Conservation (phyloP, 164 flowering plant genomes). For the Saururus chinensis region DNA sequence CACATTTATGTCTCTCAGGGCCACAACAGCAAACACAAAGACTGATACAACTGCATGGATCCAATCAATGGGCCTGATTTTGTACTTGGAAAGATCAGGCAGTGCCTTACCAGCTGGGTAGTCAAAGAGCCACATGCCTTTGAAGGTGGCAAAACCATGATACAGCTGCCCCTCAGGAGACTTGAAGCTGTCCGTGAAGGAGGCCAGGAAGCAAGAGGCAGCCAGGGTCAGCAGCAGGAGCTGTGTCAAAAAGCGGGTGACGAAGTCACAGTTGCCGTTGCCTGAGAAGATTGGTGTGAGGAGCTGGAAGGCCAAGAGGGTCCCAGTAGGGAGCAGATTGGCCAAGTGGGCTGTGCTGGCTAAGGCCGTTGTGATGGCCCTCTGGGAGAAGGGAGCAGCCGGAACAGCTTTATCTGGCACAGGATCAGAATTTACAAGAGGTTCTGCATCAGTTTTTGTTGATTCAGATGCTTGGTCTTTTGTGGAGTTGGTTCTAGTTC, state of each 20-base stretch:
- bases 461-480: neutral
- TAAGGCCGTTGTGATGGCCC: slow-evolving; percentile 38
- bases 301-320: slow-evolving; percentile 47
- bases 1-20: slow-evolving; percentile 60
- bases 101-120: slow-evolving; percentile 5
- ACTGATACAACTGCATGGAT: slow-evolving; percentile 56
- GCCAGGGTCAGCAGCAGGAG: slow-evolving; percentile 26
- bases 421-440: neutral
- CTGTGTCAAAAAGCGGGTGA: slow-evolving; percentile 29
- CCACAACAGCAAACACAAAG: slow-evolving; percentile 51
- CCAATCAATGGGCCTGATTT: slow-evolving; percentile 38
- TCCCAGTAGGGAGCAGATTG: slow-evolving; percentile 63
- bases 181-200: slow-evolving; percentile 51
- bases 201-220: slow-evolving; percentile 38
- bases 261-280: slow-evolving; percentile 38
- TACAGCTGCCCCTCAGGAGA: slow-evolving; percentile 26
- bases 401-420: neutral
- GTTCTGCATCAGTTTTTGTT: neutral
- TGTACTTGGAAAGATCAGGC: slow-evolving; percentile 47
- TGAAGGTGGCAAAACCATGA: slow-evolving; percentile 47
- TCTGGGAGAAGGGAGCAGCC: slow-evolving; percentile 16
- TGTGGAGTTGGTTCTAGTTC: slow-evolving; percentile 10
- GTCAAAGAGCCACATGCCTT: slow-evolving; percentile 48
- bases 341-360: slow-evolving; percentile 42
- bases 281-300: slow-evolving; percentile 39